These are phyloP conservation scores for Camelina sativa DNA, from an alignment of 345 rosid species.

Conservation along the genomic window DNA sequence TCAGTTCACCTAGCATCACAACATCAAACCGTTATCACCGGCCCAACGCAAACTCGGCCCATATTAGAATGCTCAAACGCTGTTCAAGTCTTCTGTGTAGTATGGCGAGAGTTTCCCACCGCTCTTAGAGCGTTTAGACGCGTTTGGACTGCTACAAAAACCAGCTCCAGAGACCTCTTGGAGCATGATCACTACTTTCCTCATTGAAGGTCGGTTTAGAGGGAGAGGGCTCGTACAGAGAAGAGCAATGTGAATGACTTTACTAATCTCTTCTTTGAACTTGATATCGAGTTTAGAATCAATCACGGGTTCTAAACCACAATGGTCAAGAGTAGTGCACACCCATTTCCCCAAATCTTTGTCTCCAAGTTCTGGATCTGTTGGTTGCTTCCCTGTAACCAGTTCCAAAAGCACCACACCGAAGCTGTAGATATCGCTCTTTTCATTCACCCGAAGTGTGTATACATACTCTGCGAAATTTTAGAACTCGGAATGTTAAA, in stretches of 20 bases:
- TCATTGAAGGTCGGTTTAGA: constrained; percentile 83
- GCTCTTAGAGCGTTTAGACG: constrained; percentile 38
- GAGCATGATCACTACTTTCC: constrained; percentile 87
- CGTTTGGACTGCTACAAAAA: constrained; percentile 39
- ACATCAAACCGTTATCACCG: not conserved
- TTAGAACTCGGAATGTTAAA: not conserved
- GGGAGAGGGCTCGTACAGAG: constrained; percentile 80
- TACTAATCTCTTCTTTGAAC: constrained; percentile 61
- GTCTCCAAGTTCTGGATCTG: constrained; percentile 77
- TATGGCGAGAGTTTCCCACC: constrained; percentile 77
- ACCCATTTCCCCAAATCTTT: constrained; percentile 86
- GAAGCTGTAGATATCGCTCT: constrained; percentile 92
- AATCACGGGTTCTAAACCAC: constrained; percentile 56
- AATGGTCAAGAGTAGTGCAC: constrained; percentile 54
- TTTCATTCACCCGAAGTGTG: constrained; percentile 87
- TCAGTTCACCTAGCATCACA: constrained; percentile 21
- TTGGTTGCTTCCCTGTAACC: constrained; percentile 74
- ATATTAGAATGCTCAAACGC: constrained; percentile 31
- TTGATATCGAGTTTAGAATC: constrained; percentile 63
- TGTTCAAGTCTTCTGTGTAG: constrained; percentile 56
- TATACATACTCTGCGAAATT: constrained; percentile 74
- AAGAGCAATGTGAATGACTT: constrained; percentile 73
- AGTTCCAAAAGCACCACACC: constrained; percentile 86
- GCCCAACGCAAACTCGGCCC: constrained; percentile 25
- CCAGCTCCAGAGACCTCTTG: constrained; percentile 52